A percentile compares a stretch with the other conserved stretches of the same genome.
phyloP scores from a whole-genome alignment of 2,329 filamentous ascomycete genomes.

The Aspergillus pseudotamarii region DNA sequence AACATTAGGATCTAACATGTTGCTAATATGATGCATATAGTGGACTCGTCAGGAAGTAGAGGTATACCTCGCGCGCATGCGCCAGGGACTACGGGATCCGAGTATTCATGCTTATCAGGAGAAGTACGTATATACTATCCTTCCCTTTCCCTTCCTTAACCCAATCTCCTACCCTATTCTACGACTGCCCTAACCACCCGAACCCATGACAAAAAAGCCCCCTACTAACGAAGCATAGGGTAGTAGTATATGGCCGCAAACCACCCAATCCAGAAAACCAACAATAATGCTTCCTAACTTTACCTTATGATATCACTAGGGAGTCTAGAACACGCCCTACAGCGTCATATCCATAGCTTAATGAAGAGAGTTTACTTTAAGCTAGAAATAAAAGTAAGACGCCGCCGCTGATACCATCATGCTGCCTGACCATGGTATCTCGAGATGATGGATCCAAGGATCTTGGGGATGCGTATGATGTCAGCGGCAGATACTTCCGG shows the following conservation, averaged over 20 bases:
- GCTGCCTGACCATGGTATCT: background rate
- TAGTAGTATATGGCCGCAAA: background rate
- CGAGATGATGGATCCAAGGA: background rate
- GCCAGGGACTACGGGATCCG: background rate
- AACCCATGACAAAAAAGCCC: background rate
- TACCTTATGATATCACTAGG: background rate
- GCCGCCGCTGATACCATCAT: background rate
- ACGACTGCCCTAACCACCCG: background rate
- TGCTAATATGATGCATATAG: background rate
- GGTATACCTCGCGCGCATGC: background rate
- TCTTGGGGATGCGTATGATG: background rate
- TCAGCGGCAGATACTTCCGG: background rate
- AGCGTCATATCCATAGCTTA: background rate
- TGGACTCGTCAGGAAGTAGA: constrained; percentile 11
- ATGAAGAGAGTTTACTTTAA: background rate
- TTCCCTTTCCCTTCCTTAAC: background rate
- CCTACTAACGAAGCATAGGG: background rate
- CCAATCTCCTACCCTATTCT: too few relatives aligned
- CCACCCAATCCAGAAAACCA: too few relatives aligned
- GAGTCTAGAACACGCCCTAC: background rate
- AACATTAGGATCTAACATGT: too few relatives aligned
- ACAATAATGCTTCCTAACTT: too few relatives aligned
- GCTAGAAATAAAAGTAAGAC: background rate
- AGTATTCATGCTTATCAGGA: constrained; percentile 1
- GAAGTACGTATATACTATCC: background rate